Evolutionary conservation across 1,284 basidiomycete species (phyloP).

Genomic region (Trichosporon sp.): DNA sequence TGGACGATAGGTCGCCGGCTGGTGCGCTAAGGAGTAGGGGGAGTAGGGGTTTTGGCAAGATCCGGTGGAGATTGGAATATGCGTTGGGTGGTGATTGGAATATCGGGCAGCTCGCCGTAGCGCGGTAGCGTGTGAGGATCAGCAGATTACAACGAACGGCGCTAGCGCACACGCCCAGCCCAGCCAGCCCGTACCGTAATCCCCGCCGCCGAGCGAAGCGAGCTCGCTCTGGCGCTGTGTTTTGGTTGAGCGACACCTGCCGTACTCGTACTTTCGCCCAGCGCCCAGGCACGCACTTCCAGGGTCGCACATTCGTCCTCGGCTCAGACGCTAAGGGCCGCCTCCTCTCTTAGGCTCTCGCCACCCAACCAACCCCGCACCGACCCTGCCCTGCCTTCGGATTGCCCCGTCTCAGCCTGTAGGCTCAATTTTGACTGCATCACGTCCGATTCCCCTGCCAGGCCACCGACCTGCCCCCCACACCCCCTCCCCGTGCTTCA

Average conservation of each 20-base stretch:
- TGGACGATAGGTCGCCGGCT: background rate
- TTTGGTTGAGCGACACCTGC: background rate
- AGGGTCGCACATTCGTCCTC: background rate
- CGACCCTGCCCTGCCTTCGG: constrained; percentile 6
- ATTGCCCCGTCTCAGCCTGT: constrained; percentile 14
- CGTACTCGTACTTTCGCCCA: background rate
- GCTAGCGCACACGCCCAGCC: background rate
- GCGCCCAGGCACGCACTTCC: background rate
- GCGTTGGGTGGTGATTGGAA: background rate
- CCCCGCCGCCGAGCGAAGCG: background rate
- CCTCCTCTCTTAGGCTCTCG: background rate
- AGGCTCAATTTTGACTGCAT: background rate
- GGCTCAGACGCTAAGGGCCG: no score
- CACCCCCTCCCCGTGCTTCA: background rate
- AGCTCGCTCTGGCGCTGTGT: background rate
- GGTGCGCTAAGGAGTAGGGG: background rate
- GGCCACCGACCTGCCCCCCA: background rate
- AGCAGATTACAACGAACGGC: background rate
- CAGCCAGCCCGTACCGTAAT: background rate
- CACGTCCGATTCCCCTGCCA: background rate
- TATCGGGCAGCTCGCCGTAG: constrained; percentile 4
- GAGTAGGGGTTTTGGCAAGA: background rate
- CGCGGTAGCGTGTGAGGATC: background rate
- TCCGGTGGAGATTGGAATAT: constrained; percentile 10
- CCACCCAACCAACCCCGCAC: constrained; percentile 7